Base-by-base conservation (phyloP, 2,329 filamentous ascomycete species). In the Xylariaceae sp. region DNA sequence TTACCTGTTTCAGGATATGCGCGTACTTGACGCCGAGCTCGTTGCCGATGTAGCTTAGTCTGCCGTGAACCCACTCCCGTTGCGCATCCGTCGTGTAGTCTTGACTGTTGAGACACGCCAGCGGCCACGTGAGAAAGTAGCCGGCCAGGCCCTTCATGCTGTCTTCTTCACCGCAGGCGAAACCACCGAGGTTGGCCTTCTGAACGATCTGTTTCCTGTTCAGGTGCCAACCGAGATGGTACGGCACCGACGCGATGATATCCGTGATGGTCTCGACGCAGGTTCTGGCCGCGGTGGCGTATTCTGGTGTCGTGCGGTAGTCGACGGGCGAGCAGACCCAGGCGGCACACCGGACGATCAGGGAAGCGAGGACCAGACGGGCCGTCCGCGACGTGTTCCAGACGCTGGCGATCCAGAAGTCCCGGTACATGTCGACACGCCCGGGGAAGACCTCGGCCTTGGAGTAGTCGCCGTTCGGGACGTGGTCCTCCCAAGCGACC, bases 291-390 rank as follows among this genome's bases (percentile, higher is more conserved):
- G 81, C 80, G 0, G 79, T 78, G 10, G 82, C 82, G 61, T 87
- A 87, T 68, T 87, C 82, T 18, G 82, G 79, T 5, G 84, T 87
- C 1, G 83, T 86, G 42, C 84, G 76, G 65, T 86, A 87, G 68
- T 88, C 84, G 7, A 83, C 77, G 0, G 85, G 84, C 7, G 79
- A 75, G 67, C 81, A 83, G 20, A 83, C 74, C 83, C 84, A 87
- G 1, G 85, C 84, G 6, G 81, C 79, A 63, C 83, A 86, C 6
- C 85, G 80, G 12, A 87, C 80, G 40, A 82, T 78, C 16, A 84
- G 71, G 16, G 81, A 80, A 2, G 80, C 78, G 20, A 87, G 74
- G 50, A 83, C 78, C 23, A 87, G 74, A 2, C 85, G 76, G 6
- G 79, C 77, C 16, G 80, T 77, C 16, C 84, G 75, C 56, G 77